A percentile compares a stretch with the other conserved stretches of the same genome.
Conservation (phyloP, 2,329 filamentous ascomycete species). For the Xylaria sp. region DNA sequence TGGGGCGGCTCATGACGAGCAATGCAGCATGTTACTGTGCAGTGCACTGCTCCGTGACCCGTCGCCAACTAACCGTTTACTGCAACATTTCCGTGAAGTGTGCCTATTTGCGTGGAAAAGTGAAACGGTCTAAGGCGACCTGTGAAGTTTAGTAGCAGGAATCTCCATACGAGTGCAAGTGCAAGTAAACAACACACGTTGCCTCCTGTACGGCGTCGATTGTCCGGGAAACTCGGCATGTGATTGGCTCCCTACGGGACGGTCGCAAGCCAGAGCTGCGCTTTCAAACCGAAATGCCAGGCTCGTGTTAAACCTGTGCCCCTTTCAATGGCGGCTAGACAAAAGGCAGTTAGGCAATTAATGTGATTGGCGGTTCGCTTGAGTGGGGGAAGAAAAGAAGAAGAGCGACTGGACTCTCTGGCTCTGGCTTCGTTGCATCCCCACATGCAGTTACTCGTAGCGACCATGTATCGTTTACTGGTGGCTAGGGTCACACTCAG, state of each 20-base stretch:
- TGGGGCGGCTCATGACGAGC: not conserved
- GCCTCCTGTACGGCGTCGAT: too few relatives aligned
- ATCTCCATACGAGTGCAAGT: not conserved
- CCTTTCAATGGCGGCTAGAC: slow-evolving; percentile 12
- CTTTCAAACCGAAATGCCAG: not conserved
- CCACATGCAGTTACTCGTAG: not conserved
- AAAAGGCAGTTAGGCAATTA: slow-evolving; percentile 2
- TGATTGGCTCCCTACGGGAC: slow-evolving; percentile 22
- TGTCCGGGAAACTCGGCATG: too few relatives aligned
- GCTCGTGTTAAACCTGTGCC: slow-evolving; percentile 14
- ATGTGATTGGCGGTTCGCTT: not conserved
- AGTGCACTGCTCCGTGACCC: too few relatives aligned
- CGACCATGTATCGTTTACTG: not conserved
- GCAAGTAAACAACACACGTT: not conserved
- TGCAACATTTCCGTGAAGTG: too few relatives aligned
- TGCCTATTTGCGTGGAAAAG: not conserved
- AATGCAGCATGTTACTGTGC: too few relatives aligned
- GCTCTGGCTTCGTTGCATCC: too few relatives aligned
- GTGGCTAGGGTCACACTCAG: not conserved
- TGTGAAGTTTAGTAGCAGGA: not conserved
- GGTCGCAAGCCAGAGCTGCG: not conserved
- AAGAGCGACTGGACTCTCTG: too few relatives aligned
- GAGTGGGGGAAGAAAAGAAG: too few relatives aligned
- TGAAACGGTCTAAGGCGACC: slow-evolving; percentile 17
- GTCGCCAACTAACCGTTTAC: too few relatives aligned